Percentiles rank a stretch among this genome's conserved stretches.
phyloP scores from a whole-genome alignment of 2,329 filamentous ascomycete genomes.

The Fusarium falciforme region DNA sequence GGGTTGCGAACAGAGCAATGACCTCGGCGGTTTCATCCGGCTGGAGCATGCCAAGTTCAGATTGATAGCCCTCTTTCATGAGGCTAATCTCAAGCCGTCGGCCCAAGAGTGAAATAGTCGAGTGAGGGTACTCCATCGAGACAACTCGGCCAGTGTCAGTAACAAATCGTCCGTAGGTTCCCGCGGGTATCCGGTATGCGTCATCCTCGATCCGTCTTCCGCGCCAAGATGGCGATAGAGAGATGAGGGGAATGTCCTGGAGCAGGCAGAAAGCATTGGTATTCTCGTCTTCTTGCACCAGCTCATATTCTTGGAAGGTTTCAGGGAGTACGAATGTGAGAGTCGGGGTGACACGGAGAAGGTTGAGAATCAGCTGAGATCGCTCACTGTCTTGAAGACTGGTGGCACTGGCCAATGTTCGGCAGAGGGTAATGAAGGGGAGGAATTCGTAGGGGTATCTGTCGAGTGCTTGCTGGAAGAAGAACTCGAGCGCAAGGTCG shows the following conservation, averaged over 20 bases:
- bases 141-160: conserved; percentile 82
- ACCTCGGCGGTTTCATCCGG: conserved; percentile 77
- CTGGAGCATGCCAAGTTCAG: conserved; percentile 65
- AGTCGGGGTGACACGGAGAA: conserved; percentile 75
- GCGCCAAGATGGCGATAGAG: conserved; percentile 57
- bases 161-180: conserved; percentile 78
- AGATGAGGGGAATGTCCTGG: conserved; percentile 73
- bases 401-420: conserved; percentile 64
- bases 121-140: conserved; percentile 82
- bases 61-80: conserved; percentile 64
- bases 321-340: conserved; percentile 83
- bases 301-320: conserved; percentile 78
- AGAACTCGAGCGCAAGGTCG: conserved; percentile 63
- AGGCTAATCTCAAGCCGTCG: conserved; percentile 78
- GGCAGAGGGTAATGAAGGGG: conserved; percentile 80
- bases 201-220: conserved; percentile 59
- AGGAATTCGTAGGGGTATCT: conserved; percentile 89
- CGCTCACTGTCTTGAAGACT: conserved; percentile 47
- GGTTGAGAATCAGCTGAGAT: conserved; percentile 67
- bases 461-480: conserved; percentile 75
- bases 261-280: conserved; percentile 80
- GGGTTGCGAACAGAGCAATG: conserved; percentile 77
- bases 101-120: conserved; percentile 81
- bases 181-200: conserved; percentile 71
- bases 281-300: conserved; percentile 87